phyloP scores from a whole-genome alignment of 768 basidiomycete genomes.

The Rhodotorula kratochvilovae region DNA sequence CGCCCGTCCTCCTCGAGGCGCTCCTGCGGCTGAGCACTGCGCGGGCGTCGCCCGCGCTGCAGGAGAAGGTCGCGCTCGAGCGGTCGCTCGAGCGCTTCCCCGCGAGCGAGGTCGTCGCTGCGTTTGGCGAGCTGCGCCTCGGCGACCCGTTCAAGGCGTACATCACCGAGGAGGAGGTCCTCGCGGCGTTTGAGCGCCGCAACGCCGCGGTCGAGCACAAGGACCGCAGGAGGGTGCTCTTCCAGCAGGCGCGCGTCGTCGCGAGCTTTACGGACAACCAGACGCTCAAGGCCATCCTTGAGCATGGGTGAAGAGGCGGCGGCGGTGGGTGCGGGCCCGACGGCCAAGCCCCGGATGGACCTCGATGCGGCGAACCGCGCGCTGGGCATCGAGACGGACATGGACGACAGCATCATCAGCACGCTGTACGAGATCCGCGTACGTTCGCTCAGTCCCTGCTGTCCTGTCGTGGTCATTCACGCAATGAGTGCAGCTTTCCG shows the following conservation, averaged over 20 bases:
- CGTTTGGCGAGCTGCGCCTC: constrained; percentile 28
- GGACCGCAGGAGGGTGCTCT: constrained; percentile 13
- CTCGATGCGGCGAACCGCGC: constrained; percentile 67
- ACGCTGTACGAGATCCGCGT: constrained; percentile 70
- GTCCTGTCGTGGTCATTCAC: too few relatives aligned
- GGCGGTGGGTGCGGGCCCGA: background rate
- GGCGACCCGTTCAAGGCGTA: background rate
- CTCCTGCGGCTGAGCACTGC: background rate
- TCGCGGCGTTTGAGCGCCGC: constrained; percentile 9
- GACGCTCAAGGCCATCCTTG: constrained; percentile 3
- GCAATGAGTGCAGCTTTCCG: constrained; percentile 6
- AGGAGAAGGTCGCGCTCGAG: constrained; percentile 19
- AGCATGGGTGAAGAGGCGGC: background rate
- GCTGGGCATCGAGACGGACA: constrained; percentile 67
- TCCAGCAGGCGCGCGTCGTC: constrained; percentile 4
- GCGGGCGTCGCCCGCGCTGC: background rate
- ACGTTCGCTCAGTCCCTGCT: constrained; percentile 29
- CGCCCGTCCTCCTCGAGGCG: background rate
- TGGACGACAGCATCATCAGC: constrained; percentile 65
- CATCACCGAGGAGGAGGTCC: background rate
- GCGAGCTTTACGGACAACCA: constrained; percentile 16
- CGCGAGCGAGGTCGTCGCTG: constrained; percentile 17
- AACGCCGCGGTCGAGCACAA: constrained; percentile 12
- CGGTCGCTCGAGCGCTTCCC: constrained; percentile 5
- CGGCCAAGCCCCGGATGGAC: constrained; percentile 51